Conservation (phyloP, 345 rosid species). For the Durio zibethinus region DNA sequence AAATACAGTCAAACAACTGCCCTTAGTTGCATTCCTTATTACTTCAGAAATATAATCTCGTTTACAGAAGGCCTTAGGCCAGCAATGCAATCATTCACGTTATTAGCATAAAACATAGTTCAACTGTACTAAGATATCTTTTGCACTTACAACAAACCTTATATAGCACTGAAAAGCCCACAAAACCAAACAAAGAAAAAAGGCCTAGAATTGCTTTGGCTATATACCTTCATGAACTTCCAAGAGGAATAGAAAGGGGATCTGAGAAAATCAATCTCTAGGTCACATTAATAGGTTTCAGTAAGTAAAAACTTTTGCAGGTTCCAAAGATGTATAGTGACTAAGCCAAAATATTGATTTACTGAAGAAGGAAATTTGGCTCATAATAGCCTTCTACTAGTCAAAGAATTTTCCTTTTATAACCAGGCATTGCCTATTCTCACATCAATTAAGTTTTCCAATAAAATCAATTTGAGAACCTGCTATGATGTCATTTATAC, state of each 20-base stretch:
- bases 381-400: too few species aligned
- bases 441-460: too few species aligned
- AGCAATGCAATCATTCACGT: not conserved
- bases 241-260: conserved; percentile 5
- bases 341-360: not conserved
- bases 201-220: not conserved
- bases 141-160: not conserved
- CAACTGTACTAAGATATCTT: not conserved
- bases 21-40: not conserved
- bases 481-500: too few species aligned
- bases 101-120: not conserved
- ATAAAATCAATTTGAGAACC: too few species aligned
- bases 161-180: not conserved
- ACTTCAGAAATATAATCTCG: not conserved
- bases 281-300: not conserved
- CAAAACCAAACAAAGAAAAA: not conserved
- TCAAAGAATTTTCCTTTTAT: too few species aligned
- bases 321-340: not conserved
- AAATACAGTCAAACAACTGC: not conserved
- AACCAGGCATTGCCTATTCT: too few species aligned
- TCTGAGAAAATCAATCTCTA: not conserved
- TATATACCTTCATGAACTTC: not conserved
- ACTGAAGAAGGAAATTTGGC: not conserved
- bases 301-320: not conserved
- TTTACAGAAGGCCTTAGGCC: not conserved